Base-by-base conservation (phyloP, 2,329 filamentous ascomycete species). In the Hypoxylon sp. region DNA sequence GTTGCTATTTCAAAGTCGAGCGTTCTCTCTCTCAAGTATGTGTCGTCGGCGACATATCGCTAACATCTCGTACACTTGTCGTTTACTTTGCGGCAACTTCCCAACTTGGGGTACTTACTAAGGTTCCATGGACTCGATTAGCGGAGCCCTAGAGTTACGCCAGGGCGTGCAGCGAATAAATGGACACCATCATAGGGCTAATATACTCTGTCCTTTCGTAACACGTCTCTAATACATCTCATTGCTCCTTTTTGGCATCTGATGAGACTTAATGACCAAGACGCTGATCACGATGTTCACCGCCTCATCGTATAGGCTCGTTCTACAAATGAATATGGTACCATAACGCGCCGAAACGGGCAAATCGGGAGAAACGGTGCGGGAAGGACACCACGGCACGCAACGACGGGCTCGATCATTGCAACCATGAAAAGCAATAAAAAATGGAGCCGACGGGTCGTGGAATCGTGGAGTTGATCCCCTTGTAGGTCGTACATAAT, bases 371-470 rank as follows among this genome's bases (percentile, higher is more conserved):
- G 31, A 60, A 49, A 59, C 61, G 61, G 58, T 68, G 54, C 64
- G 61, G 64, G 61, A 68, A 63, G 61, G 64, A 64, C 65, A 63
- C 57, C 49, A 70, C 65, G 68, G 64, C 68, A 70, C 57, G 61
- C 46, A 64, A 63, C 64, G 54, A 62, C 68, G 58, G 68, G 65
- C 59, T 68, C 65, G 65, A 71, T 71, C 61, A 68, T 61, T 71
- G 62, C 44, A 68, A 68, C 65, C 58, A 66, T 58, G 51, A 71
- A 42, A 68, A 66, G 55, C 54, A 61, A 71, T 50, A 59, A 58
- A 70, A 68, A 68, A 53, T 68, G 68, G 68, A 68, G 61, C 61
- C 57, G 64, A 70, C 60, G 57, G 60, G 57, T 58, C 40, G 49
- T 54, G 64, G 46, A 65, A 68, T 70, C 67, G 67, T 67, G 67